A percentile compares a stretch with the other conserved stretches of the same genome.
Conservation (phyloP, 208 protist genomes). For the Trypanosoma theileri region DNA sequence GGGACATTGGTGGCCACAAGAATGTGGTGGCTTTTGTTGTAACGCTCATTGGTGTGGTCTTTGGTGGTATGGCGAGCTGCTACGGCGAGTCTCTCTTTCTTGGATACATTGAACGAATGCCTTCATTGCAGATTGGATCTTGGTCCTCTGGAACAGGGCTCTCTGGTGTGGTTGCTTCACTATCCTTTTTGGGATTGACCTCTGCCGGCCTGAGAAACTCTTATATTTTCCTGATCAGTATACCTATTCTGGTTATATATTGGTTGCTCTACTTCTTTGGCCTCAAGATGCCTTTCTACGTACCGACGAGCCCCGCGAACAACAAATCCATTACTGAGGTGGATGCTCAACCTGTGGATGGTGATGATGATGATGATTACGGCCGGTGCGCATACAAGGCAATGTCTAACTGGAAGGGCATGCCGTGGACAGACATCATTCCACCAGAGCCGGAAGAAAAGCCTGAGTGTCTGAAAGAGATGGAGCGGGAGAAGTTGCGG, state of each 20-base stretch:
- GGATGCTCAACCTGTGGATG: not conserved
- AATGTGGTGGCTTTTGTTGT: conserved; percentile 62
- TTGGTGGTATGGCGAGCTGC: conserved; percentile 54
- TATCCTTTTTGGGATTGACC: conserved; percentile 72
- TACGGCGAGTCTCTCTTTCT: conserved; percentile 86
- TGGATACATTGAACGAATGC: conserved; percentile 79
- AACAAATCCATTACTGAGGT: too few species aligned
- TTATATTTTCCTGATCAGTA: conserved; percentile 71
- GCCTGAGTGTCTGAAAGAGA: conserved; percentile 5
- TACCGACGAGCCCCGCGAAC: not conserved
- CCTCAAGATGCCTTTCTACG: conserved; percentile 35
- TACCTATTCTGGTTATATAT: conserved; percentile 65
- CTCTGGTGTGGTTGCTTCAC: conserved; percentile 75
- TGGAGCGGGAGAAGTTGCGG: not conserved
- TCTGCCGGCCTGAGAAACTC: conserved; percentile 46
- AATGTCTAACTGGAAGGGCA: conserved; percentile 12
- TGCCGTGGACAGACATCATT: conserved; percentile 1
- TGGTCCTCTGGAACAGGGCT: conserved; percentile 89
- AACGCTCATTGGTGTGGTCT: conserved; percentile 65
- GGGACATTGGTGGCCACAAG: conserved; percentile 43
- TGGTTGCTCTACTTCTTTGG: conserved; percentile 72
- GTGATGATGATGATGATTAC: not conserved
- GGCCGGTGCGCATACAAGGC: conserved; percentile 13
- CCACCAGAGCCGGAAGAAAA: not conserved
- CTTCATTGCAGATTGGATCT: conserved; percentile 69